A percentile compares a stretch with the other conserved stretches of the same genome.
Evolutionary conservation across 2,329 filamentous ascomycete genomes (phyloP).

Genomic region (Colletotrichum lupini): DNA sequence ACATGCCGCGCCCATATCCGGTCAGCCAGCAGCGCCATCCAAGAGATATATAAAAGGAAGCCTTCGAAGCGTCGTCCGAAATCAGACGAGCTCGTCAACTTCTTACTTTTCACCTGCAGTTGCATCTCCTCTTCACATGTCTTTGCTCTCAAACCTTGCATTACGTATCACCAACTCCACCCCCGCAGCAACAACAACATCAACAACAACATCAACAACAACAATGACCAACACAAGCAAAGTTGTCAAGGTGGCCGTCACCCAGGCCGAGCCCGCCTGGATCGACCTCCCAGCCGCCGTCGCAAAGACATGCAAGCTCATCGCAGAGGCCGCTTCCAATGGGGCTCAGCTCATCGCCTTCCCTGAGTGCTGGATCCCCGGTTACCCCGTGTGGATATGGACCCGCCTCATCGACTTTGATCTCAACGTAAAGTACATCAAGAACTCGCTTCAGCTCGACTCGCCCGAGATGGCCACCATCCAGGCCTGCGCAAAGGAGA

Average conservation of each 20-base stretch:
- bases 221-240: not conserved
- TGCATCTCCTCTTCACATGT: not conserved
- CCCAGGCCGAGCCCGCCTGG: slow-evolving; percentile 71
- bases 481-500: slow-evolving; percentile 51
- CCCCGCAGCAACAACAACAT: not conserved
- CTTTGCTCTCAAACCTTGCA: not conserved
- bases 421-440: slow-evolving; percentile 46
- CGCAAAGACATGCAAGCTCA: slow-evolving; percentile 66
- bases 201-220: not conserved
- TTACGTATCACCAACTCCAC: not conserved
- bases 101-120: not conserved
- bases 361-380: slow-evolving; percentile 65
- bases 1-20: not conserved
- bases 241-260: slow-evolving; percentile 54
- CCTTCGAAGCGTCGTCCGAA: not conserved
- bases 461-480: slow-evolving; percentile 57
- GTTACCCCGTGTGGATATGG: slow-evolving; percentile 61
- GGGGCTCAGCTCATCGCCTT: slow-evolving; percentile 67
- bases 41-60: not conserved
- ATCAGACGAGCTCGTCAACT: not conserved
- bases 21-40: too few relatives aligned
- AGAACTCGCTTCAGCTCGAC: slow-evolving; percentile 53
- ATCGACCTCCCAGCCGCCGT: slow-evolving; percentile 66
- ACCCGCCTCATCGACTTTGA: slow-evolving; percentile 45
- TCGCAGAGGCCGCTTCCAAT: slow-evolving; percentile 63